phyloP scores from a whole-genome alignment of 768 basidiomycete species.

The Pulveroboletus sp. region DNA sequence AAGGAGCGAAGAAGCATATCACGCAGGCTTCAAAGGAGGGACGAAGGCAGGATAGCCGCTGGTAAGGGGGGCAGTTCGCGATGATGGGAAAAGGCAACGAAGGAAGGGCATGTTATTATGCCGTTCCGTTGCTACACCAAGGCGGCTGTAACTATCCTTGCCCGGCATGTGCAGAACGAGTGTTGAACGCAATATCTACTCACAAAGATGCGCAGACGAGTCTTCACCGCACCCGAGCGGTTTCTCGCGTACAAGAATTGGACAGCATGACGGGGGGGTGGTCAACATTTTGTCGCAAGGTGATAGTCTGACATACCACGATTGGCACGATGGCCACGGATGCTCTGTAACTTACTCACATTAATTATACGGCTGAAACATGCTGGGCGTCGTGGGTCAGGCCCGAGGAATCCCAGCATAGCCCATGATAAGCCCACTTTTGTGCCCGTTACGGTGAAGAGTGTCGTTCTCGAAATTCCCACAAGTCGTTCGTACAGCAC shows the following conservation, averaged over 20 bases:
- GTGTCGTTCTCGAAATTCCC: not conserved
- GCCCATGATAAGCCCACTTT: not conserved
- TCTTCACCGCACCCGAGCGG: not conserved
- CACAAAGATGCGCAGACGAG: not conserved
- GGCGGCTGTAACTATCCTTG: slow-evolving; percentile 17
- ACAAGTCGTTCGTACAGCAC: slow-evolving; percentile 3
- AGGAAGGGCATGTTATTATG: slow-evolving; percentile 5
- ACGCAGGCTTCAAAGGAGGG: slow-evolving; percentile 23
- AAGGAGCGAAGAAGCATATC: slow-evolving; percentile 33
- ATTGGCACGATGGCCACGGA: not conserved
- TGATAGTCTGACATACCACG: not conserved
- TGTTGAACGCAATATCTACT: not conserved
- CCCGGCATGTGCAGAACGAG: not conserved
- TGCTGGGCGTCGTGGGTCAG: not conserved
- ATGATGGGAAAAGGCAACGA: slow-evolving; percentile 25
- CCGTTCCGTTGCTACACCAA: slow-evolving; percentile 16
- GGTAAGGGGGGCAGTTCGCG: slow-evolving; percentile 12
- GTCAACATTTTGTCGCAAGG: not conserved
- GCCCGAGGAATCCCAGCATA: not conserved
- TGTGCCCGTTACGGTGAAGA: too few relatives aligned
- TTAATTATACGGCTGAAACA: not conserved
- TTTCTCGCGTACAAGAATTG: not conserved
- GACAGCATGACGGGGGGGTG: not conserved
- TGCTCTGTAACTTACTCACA: not conserved
- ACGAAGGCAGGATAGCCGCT: slow-evolving; percentile 47